Evolutionary conservation across 768 basidiomycete species (phyloP).

Genomic region (Galerina sulciceps): DNA sequence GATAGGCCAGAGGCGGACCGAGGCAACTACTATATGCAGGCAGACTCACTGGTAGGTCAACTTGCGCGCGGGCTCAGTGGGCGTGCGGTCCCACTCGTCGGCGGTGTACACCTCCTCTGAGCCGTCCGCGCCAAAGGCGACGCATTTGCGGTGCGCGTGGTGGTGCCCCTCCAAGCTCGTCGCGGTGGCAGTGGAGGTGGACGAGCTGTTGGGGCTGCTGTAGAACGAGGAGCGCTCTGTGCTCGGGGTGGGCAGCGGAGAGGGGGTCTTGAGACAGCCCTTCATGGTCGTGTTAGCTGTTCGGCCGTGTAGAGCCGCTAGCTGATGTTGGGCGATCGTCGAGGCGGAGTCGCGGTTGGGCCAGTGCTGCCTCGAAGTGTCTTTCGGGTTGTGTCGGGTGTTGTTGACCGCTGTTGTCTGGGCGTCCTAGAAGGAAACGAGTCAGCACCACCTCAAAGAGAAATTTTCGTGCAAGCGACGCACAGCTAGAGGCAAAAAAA

Average conservation of each 20-base stretch:
- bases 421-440: neutral
- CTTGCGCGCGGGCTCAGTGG: slow-evolving; percentile 62
- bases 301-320: neutral
- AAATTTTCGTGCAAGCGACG: neutral
- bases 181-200: slow-evolving; percentile 5
- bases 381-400: slow-evolving; percentile 7
- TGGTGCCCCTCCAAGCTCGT: neutral
- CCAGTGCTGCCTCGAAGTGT: neutral
- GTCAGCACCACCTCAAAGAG: neutral
- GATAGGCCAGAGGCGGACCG: neutral
- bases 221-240: slow-evolving; percentile 4
- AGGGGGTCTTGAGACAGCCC: slow-evolving; percentile 39
- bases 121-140: slow-evolving; percentile 61
- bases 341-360: neutral
- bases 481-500: no score
- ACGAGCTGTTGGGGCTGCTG: slow-evolving; percentile 8
- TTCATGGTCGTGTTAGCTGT: slow-evolving; percentile 29
- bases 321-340: neutral
- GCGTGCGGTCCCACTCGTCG: slow-evolving; percentile 83
- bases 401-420: neutral
- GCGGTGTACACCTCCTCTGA: slow-evolving; percentile 64
- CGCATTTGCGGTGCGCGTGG: slow-evolving; percentile 48
- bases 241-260: slow-evolving; percentile 14
- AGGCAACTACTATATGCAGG: neutral
- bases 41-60: slow-evolving; percentile 69